Evolutionary conservation across 345 rosid species (phyloP).

Genomic region (Angophora floribunda): DNA sequence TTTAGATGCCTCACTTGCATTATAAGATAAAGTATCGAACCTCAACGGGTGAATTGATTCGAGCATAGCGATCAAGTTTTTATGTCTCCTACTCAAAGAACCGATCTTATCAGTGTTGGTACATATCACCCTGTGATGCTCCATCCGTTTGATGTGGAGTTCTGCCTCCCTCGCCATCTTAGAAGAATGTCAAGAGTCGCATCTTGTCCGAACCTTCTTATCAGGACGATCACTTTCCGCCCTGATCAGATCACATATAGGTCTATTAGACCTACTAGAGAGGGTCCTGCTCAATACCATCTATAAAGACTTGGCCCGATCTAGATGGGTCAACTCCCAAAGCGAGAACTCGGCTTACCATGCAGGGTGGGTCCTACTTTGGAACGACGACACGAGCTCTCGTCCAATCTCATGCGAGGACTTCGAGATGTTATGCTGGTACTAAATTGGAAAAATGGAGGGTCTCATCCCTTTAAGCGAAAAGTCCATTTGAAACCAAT

Average conservation of each 20-base stretch:
- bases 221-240: background rate
- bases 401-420: background rate
- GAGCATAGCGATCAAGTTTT: background rate
- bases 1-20: background rate
- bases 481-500: background rate
- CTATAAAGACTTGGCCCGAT: background rate
- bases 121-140: background rate
- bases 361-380: background rate
- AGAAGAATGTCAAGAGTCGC: background rate
- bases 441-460: background rate
- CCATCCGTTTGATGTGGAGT: background rate
- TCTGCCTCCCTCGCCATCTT: background rate
- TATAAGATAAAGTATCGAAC: background rate
- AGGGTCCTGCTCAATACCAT: background rate
- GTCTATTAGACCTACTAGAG: background rate
- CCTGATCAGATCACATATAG: background rate
- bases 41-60: background rate
- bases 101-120: background rate
- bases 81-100: background rate
- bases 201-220: background rate
- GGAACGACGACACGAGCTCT: background rate
- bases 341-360: background rate
- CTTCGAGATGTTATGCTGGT: background rate
- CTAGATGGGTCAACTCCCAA: background rate
- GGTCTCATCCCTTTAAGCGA: background rate